Evolutionary conservation across 441 rosid species (phyloP), one percentile per base, ranked within the genome.

Genomic region (Hura crepitans): DNA sequence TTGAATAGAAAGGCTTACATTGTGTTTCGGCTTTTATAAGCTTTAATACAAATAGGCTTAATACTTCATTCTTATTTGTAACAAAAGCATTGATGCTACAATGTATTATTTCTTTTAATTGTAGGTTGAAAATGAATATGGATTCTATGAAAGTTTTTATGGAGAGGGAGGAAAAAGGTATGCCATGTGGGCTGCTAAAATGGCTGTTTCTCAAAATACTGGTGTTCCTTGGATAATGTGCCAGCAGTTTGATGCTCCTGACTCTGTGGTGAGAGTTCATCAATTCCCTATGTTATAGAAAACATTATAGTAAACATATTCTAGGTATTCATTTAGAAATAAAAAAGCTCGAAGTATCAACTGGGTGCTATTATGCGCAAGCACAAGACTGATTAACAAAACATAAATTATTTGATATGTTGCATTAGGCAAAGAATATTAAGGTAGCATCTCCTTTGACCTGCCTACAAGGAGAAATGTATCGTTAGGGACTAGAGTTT

Each of bases 191-290:
- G 85, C 99, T 49, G 99, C 97, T 66, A 64, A 74, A 65, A 95
- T 95, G 99, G 99, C 99, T 65, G 91, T 95, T 80, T 80, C 94
- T 76, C 90, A 89, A 80, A 85, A 89, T 75, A 87, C 79, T 46
- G 97, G 97, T 30, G 86, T 95, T 51, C 99, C 99, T 67, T 95
- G 99, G 99, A 85, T 90, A 69, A 92, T 95, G 97, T 95, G 97
- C 78, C 87, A 87, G 75, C 99, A 95, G 71, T 78, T 69, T 69
- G 95, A 95, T 72, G 94, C 99, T 76, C 99, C 99, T 70, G 78
- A 79, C 1, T 77, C 85, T 60, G 90, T 95, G 83, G 99, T 94
- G 80, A 86, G 85, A 54, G 35, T 62, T 73, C 14, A 59, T 37
- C 11, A 43, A 37, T 51, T 66, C 10, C 14, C 12, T 56, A 58